Conservation (phyloP, 148 eudicot genomes). For the Bassia scoparia region DNA sequence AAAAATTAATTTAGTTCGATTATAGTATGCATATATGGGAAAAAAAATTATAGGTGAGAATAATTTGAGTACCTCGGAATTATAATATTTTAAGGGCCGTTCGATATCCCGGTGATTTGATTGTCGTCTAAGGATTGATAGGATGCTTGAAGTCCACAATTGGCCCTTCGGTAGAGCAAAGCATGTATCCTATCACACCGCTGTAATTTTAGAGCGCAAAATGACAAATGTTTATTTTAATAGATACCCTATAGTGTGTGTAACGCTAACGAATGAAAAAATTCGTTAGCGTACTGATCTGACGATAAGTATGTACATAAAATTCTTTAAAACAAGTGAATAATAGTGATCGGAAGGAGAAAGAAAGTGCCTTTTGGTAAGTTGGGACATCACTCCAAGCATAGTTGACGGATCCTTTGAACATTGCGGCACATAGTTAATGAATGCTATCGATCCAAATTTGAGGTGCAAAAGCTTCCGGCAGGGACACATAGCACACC, state of each 20-base stretch:
- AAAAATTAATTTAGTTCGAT: no score
- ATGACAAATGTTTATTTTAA: no score
- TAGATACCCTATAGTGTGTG: no score
- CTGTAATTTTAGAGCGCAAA: no score
- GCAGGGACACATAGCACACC: conserved; percentile 34
- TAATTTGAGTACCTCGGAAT: conserved; percentile 25
- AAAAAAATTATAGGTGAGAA: no score
- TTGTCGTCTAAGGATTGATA: conserved; percentile 33
- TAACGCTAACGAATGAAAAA: no score
- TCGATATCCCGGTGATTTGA: conserved; percentile 17
- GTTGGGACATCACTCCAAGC: conserved; percentile 40
- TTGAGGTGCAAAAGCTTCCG: conserved; percentile 31
- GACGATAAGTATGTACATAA: no score
- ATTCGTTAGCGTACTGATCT: no score
- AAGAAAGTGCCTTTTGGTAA: conserved; percentile 36
- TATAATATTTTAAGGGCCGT: conserved; percentile 35
- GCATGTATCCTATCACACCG: conserved; percentile 42
- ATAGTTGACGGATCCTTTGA: conserved; percentile 40
- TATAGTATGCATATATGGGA: no score
- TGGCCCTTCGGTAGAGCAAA: conserved; percentile 43
- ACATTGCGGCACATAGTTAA: conserved; percentile 21
- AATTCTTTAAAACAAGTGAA: no score
- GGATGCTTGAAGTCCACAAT: conserved; percentile 35
- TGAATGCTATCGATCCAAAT: conserved; percentile 8
- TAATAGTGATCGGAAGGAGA: no score